Evolutionary conservation across 2,329 filamentous ascomycete species (phyloP).

Genomic region (Aaosphaeria arxii): DNA sequence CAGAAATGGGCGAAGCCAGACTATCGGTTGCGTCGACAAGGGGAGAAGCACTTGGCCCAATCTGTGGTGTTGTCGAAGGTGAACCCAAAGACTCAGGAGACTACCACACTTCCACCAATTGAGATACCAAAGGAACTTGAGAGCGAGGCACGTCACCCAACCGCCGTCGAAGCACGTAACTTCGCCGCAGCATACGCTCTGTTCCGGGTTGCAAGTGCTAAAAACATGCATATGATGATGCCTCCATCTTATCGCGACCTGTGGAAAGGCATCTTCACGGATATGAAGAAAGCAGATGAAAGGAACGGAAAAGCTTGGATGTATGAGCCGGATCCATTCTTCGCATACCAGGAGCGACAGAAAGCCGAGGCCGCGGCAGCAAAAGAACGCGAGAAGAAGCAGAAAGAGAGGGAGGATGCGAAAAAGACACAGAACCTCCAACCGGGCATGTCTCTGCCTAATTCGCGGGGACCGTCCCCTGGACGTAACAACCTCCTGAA

Average conservation of each 20-base stretch:
- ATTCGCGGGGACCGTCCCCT: constrained; percentile 23
- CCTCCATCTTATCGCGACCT: constrained; percentile 85
- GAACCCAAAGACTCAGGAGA: constrained; percentile 80
- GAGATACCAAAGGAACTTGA: constrained; percentile 74
- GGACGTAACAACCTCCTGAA: constrained; percentile 53
- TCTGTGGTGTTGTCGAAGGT: constrained; percentile 67
- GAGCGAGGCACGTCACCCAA: constrained; percentile 71
- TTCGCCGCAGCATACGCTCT: constrained; percentile 89
- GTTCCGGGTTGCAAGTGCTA: constrained; percentile 90
- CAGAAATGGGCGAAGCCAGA: constrained; percentile 94
- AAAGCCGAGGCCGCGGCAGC: constrained; percentile 72
- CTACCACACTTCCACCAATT: constrained; percentile 73
- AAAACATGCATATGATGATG: constrained; percentile 91
- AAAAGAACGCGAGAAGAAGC: constrained; percentile 71
- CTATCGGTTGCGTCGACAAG: constrained; percentile 77
- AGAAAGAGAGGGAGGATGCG: constrained; percentile 51
- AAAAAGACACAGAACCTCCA: constrained; percentile 61
- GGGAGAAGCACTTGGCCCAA: constrained; percentile 75
- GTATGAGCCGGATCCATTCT: constrained; percentile 95
- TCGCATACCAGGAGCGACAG: constrained; percentile 73
- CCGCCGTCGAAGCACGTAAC: constrained; percentile 85
- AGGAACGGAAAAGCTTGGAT: constrained; percentile 78
- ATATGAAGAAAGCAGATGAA: constrained; percentile 76
- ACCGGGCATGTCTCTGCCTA: constrained; percentile 28
- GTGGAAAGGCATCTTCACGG: constrained; percentile 85